Evolutionary conservation across 225 moss, liverwort and hornwort species (phyloP).

Genomic region (Sphagnum tenellum): DNA sequence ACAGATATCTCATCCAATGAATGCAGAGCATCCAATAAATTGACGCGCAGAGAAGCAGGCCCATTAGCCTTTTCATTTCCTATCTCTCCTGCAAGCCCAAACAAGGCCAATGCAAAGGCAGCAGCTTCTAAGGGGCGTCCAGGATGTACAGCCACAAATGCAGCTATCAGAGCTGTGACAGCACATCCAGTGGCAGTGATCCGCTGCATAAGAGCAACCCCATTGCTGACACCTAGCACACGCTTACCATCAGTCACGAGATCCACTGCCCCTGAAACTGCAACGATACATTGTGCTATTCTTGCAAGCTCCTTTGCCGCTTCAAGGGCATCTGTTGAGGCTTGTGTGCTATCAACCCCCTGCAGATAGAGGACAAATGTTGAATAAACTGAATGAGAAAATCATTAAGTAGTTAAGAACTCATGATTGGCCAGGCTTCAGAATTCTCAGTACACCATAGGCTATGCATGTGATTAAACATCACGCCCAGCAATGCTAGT

Average conservation of each 20-base stretch:
- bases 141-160: constrained; percentile 74
- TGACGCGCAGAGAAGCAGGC: constrained; percentile 83
- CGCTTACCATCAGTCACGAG: constrained; percentile 90
- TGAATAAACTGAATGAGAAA: neutral
- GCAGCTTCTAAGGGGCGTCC: constrained; percentile 67
- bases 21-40: constrained; percentile 82
- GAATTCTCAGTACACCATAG: too few species aligned
- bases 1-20: constrained; percentile 76
- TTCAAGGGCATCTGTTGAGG: constrained; percentile 83
- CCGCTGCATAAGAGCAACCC: constrained; percentile 76
- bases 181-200: constrained; percentile 96
- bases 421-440: too few species aligned
- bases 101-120: constrained; percentile 79
- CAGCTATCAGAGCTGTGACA: constrained; percentile 89
- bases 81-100: constrained; percentile 87
- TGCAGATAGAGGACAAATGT: constrained; percentile 8
- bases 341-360: constrained; percentile 72
- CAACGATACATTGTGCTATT: constrained; percentile 75
- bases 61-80: constrained; percentile 80
- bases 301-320: constrained; percentile 89
- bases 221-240: constrained; percentile 85
- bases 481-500: too few species aligned
- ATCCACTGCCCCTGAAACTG: constrained; percentile 87
- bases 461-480: too few species aligned
- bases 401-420: too few species aligned